These are phyloP conservation scores for Talaromyces sp. DNA, from an alignment of 2,329 filamentous ascomycete species.

Conservation along the genomic window DNA sequence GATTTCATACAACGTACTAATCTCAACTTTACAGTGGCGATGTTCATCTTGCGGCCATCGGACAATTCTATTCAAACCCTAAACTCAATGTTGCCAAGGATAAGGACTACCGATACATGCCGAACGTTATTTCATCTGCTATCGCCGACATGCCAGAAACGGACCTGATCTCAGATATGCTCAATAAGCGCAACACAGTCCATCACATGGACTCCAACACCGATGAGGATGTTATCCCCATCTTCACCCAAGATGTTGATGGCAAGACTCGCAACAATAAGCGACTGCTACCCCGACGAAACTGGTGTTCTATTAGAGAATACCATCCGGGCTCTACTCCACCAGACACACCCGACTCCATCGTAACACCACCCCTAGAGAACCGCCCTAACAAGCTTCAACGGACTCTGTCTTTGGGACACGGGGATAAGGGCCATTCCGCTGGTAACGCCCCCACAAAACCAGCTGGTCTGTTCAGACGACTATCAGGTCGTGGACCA, in stretches of 20 bases:
- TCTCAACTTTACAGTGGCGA: slow-evolving; percentile 66
- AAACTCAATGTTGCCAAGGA: slow-evolving; percentile 82
- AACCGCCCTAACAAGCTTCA: slow-evolving; percentile 47
- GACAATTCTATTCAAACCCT: slow-evolving; percentile 92
- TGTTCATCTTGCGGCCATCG: slow-evolving; percentile 87
- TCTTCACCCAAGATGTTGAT: slow-evolving; percentile 88
- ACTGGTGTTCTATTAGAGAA: slow-evolving; percentile 91
- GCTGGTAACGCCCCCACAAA: slow-evolving; percentile 29
- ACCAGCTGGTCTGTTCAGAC: slow-evolving; percentile 45
- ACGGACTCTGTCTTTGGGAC: slow-evolving; percentile 65
- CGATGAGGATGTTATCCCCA: slow-evolving; percentile 92
- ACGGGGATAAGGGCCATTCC: slow-evolving; percentile 49
- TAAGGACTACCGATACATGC: slow-evolving; percentile 93
- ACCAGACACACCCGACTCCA: slow-evolving; percentile 62
- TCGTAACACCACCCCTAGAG: slow-evolving; percentile 36
- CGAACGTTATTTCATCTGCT: slow-evolving; percentile 89
- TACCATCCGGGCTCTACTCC: slow-evolving; percentile 81
- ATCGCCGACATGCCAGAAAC: slow-evolving; percentile 92
- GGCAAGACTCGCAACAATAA: slow-evolving; percentile 90
- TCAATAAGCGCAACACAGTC: slow-evolving; percentile 87
- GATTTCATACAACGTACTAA: not conserved
- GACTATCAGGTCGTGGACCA: slow-evolving; percentile 47
- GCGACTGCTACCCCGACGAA: slow-evolving; percentile 81
- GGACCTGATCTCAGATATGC: slow-evolving; percentile 82
- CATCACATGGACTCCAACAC: slow-evolving; percentile 71